Conservation (phyloP, 257 asterid genomes). For the Verbena officinalis region DNA sequence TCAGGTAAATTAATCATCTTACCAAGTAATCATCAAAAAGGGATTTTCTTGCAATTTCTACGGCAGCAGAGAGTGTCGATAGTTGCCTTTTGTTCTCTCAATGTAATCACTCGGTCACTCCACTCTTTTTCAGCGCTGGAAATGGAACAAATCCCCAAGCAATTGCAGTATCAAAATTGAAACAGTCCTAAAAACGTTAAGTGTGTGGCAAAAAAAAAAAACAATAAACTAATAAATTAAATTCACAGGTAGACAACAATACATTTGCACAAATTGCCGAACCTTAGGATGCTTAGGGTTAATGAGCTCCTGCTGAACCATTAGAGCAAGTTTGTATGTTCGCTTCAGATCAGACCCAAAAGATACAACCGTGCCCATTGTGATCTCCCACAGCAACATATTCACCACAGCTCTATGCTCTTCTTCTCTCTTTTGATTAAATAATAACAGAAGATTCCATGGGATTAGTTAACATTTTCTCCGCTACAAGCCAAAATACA, state of each 20-base stretch:
- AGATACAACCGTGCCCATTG: slow-evolving; percentile 87
- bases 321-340: slow-evolving; percentile 74
- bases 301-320: slow-evolving; percentile 74
- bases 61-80: too few species aligned
- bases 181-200: background rate
- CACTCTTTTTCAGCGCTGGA: too few species aligned
- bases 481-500: too few species aligned
- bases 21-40: too few species aligned
- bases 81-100: too few species aligned
- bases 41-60: too few species aligned
- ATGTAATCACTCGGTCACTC: too few species aligned
- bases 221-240: background rate
- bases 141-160: background rate
- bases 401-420: background rate
- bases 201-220: background rate
- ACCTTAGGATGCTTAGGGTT: slow-evolving; percentile 55
- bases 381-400: slow-evolving; percentile 94
- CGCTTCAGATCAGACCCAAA: slow-evolving; percentile 77
- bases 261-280: slow-evolving; percentile 73
- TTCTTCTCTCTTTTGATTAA: slow-evolving; percentile 22
- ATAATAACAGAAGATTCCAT: background rate
- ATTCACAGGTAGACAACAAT: slow-evolving; percentile 8
- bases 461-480: too few species aligned
- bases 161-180: background rate
- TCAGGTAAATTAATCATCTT: too few species aligned